Base-by-base conservation (phyloP, 306 rosid species). In the Alnus rubra region DNA sequence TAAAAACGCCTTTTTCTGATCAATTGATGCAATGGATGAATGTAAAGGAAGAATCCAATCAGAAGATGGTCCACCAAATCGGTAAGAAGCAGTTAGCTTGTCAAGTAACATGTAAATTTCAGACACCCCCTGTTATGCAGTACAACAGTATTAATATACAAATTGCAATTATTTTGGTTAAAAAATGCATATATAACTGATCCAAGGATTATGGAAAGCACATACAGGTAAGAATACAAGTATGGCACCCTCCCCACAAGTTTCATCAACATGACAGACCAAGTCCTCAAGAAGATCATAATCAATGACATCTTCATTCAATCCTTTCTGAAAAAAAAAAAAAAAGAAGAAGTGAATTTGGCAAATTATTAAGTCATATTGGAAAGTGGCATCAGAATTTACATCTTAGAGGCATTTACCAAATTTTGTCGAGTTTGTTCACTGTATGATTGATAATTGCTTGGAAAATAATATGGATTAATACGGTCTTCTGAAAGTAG, bases 191-290 rank as follows among this genome's bases (percentile, higher is more conserved):
- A 18, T 42, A 74, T 73, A 77, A 69, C 42, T 55, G 28, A 52
- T 28, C n/a, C 49, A 62, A 69, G 81, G 82, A 72, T 52, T 69
- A 69, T 52, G 7, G 69, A 73, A 76, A 76, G 77, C 67, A 72
- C 91, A 88, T 89, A 93, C 98, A 75, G 98, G 97, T 88, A 94
- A 88, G 86, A 94, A 94, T 52, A 94, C 95, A 84, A 94, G 98
- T 85, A 94, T 85, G 79, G 97, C 89, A 62, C 97, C 98, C 84
- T 88, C 92, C 71, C 69, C 81, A 9, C 90, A 91, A 78, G 88
- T 87, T 85, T 91, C 93, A 81, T 94, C 97, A 77, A 92, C 84
- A 83, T 86, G 89, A 79, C 97, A 87, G 77, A 94, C 86, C 74
- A 94, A 85, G 87, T 94, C 97, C 80, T 94, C 98, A 56, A 94